Evolutionary conservation across 306 rosid genomes (phyloP).

Genomic region (Canavalia gladiata): DNA sequence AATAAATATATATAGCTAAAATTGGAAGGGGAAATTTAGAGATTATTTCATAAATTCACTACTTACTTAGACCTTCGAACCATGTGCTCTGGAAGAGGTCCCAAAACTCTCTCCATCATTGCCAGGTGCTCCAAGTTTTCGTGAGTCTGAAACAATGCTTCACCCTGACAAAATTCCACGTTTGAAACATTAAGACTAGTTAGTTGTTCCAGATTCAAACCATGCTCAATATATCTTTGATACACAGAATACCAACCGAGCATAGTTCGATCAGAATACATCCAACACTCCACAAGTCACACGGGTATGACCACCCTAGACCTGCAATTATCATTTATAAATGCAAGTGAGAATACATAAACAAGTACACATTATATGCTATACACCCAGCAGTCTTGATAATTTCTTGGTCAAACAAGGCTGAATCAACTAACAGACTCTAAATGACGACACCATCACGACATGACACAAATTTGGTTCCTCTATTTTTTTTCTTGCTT

Average conservation of each 20-base stretch:
- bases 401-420: not conserved
- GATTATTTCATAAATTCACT: not conserved
- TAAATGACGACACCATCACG: slow-evolving; percentile 12
- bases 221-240: slow-evolving; percentile 42
- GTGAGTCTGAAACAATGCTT: slow-evolving; percentile 90
- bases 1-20: slow-evolving; percentile 3
- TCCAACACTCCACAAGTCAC: slow-evolving; percentile 94
- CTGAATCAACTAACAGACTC: slow-evolving; percentile 30
- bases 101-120: slow-evolving; percentile 91
- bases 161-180: slow-evolving; percentile 70
- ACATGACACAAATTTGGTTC: slow-evolving; percentile 29
- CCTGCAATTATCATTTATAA: slow-evolving; percentile 64
- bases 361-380: slow-evolving; percentile 21
- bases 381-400: not conserved
- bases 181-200: slow-evolving; percentile 46
- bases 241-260: slow-evolving; percentile 63
- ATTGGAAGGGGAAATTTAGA: slow-evolving; percentile 7
- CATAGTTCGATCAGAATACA: slow-evolving; percentile 88
- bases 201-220: slow-evolving; percentile 37
- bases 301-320: slow-evolving; percentile 91
- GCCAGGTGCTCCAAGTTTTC: slow-evolving; percentile 98
- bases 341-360: slow-evolving; percentile 47
- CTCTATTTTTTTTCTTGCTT: not conserved
- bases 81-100: slow-evolving; percentile 85
- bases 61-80: slow-evolving; percentile 69